Conservation (phyloP, 2,329 filamentous ascomycete genomes). For the Fusarium caatingaense region DNA sequence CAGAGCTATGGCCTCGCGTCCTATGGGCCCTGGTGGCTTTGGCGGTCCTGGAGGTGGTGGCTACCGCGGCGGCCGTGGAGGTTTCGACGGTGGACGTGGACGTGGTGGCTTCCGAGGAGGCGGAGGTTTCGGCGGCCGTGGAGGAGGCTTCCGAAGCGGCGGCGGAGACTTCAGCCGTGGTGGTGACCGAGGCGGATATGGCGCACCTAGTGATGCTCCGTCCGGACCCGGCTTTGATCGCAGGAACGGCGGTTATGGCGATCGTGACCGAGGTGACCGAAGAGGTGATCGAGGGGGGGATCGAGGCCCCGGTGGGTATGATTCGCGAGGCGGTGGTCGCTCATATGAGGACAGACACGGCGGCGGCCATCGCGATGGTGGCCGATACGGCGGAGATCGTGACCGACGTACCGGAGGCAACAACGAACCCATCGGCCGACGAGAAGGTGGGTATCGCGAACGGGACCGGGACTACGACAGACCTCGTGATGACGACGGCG, state of each 20-base stretch:
- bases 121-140: conserved; percentile 65
- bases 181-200: conserved; percentile 61
- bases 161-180: conserved; percentile 55
- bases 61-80: conserved; percentile 60
- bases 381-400: conserved; percentile 54
- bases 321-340: conserved; percentile 65
- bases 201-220: conserved; percentile 68
- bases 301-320: conserved; percentile 69
- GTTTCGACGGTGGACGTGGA: conserved; percentile 59
- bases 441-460: conserved; percentile 68
- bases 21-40: conserved; percentile 70
- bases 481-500: conserved; percentile 65
- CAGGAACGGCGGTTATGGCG: conserved; percentile 57
- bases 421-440: conserved; percentile 81
- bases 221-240: conserved; percentile 68
- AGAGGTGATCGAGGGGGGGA: conserved; percentile 58
- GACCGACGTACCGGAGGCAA: conserved; percentile 77
- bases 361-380: conserved; percentile 60
- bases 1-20: conserved; percentile 78
- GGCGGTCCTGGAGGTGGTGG: conserved; percentile 67
- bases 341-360: conserved; percentile 68
- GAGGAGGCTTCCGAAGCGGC: conserved; percentile 65
- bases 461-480: conserved; percentile 66
- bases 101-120: conserved; percentile 58
- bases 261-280: conserved; percentile 54